Evolutionary conservation across 768 basidiomycete genomes (phyloP), one percentile per base, ranked within the genome.

Genomic region (Leccinum disarticulatum): DNA sequence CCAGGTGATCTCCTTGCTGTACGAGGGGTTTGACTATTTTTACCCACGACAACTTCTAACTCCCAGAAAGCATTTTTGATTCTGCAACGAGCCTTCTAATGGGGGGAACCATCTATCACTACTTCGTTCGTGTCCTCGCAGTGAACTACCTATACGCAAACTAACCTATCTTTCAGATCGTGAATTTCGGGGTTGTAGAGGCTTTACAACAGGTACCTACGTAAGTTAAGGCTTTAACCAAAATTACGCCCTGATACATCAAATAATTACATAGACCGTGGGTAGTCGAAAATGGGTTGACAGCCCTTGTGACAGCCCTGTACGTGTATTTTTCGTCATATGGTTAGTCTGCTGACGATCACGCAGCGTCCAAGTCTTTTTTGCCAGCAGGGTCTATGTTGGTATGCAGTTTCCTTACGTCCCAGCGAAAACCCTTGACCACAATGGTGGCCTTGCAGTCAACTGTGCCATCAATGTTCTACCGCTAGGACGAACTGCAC

Each of bases 1-100:
- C 10, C 25, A 64, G 63, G 62, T 64, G 41, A 54, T 59, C 35
- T 59, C 55, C 17, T 56, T 64, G n/a, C 63, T 64, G 63, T 64
- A 63, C 27, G 63, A 51, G 14, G 5, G 15, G 22, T 38, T 50
- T 22, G 28, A 43, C 36, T 17, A 33, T 1, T 4, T 22, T 19
- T 9, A 3, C 41, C 11, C n/a, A 38, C 13, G 13, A 27, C 43
- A n/a, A 1, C 22, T 11, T 38, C 57, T 65, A 46, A 64, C 54
- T 30, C 36, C 30, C 47, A 19, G 4, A 52, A 47, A 66, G 65
- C 25, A 49, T 66, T 41, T 43, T 66, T 52, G 65, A 66, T 50
- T 61, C 65, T 11, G 55, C 64, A 27, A 57, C 64, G 25, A 66
- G 61, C 58, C 4, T 66, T 41, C 30, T 66, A 27, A 66, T 66